Evolutionary conservation across 2,329 filamentous ascomycete genomes (phyloP), one percentile per base, ranked within the genome.

Genomic region (Ceratocystiopsis sp.): DNA sequence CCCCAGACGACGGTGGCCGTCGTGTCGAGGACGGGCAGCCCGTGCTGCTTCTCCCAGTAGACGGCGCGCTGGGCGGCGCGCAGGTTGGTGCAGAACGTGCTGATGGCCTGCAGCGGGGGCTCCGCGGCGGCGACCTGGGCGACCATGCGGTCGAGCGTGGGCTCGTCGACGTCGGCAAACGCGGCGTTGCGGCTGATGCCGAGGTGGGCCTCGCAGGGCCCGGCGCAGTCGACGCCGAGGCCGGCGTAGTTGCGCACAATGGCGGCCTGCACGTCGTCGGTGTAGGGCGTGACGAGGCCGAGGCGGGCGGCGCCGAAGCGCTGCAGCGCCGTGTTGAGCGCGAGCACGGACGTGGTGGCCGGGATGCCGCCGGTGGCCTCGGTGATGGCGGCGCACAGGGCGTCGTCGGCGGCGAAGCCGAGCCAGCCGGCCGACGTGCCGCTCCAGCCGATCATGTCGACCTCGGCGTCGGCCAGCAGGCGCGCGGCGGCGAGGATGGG

Each of bases 81-180:
- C 29, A 65, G 50, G 49, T 66, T 66, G 14, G 62, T 67, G 51
- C 63, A 67, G 48, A 65, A 64, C 2, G 60, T 61, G 9, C 57
- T 57, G 2, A 65, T 50, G 2, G 57, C 58, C 42, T 59, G 46
- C 25, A 29, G 25, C 25, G 6, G 25, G 1, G 56, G 50, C 3
- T 43, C 46, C 4, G 54, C 48, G 15, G 53, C 50, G 35, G 54
- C 55, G 36, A 57, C 45, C 38, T 57, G 53, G 2, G 9, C 38
- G 9, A 55, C 46, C 50, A 51, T 45, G 1, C 19, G n/a, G 36
- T 53, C 51, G 8, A 54, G 45, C 21, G 36, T 44, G 1, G 40
- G 4, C 40, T 60, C 56, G 14, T 50, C 50, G 16, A 65, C 52
- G 3, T 52, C 49, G 25, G 55, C 61, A 51, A 66, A 61, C 18